Base-by-base conservation (phyloP, 805 yeast genomes). In the Ogataea naganishii region DNA sequence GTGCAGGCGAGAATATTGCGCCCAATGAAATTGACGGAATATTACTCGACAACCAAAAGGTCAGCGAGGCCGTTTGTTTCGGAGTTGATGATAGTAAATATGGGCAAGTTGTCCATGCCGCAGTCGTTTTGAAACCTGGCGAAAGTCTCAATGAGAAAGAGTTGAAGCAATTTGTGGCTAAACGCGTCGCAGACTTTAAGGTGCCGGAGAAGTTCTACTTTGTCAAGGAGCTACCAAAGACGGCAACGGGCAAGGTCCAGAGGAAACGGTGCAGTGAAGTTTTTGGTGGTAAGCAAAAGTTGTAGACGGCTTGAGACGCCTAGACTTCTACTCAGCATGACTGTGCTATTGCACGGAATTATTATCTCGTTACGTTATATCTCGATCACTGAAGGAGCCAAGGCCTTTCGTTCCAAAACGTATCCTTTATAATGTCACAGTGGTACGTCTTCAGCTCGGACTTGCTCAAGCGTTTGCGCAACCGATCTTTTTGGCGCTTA, bases 221-320 rank as follows among this genome's bases (percentile, higher is more conserved):
- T 44, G 73, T 77, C 7, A 69, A 75, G 11, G 58, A 61, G 16
- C 61, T 79, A 52, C 86, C 86, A 39, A 79, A 79, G 62, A 76
- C 84, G 3, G 80, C 88, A 6, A 79, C 88, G 1, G 88, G 86
- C 16, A 79, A 79, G 60, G 72, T 80, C 33, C 85, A 80, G 56
- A 64, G 88, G 46, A 60, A 82, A 39, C 65, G 63, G 38, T 71
- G 78, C 42, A 80, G 79, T 5, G 53, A 56, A 34, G 64, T 70
- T n/a, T 66, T 70, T 42, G 56, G 61, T 0, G 32, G 57, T 26
- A 59, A 62, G 50, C 41, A 50, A 23, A 63, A 58, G 43, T 36
- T 58, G 79, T 44, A 79, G 14, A 12, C 10, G n/a, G n/a, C 22
- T 20, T 20, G 9, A 9, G n/a, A 9, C n/a, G 9, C n/a, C 22